These are phyloP conservation scores for Claviceps pazoutovae DNA, from an alignment of 2,329 filamentous ascomycete species.

Conservation along the genomic window DNA sequence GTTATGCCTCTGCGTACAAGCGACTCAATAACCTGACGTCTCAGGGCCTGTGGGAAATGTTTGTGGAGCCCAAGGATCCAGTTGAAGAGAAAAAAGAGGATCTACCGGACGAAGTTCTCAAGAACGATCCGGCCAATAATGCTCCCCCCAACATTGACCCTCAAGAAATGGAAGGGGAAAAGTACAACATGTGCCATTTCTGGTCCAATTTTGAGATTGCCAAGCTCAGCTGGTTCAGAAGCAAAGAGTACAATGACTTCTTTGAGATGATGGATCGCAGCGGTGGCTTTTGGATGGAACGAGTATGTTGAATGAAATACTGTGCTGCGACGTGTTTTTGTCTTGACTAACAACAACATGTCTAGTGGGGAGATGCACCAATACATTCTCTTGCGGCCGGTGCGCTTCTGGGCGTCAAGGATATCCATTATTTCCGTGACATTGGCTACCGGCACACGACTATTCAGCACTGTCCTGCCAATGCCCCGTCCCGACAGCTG, in stretches of 20 bases:
- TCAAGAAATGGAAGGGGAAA: slow-evolving; percentile 91
- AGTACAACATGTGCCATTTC: slow-evolving; percentile 99
- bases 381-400: slow-evolving; percentile 96
- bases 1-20: slow-evolving; percentile 97
- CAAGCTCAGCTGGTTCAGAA: slow-evolving; percentile 85
- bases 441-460: slow-evolving; percentile 97
- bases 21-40: slow-evolving; percentile 80
- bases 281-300: slow-evolving; percentile 98
- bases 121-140: slow-evolving; percentile 56
- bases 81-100: slow-evolving; percentile 49
- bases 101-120: slow-evolving; percentile 68
- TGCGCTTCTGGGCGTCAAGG: slow-evolving; percentile 61
- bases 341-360: slow-evolving; percentile 15
- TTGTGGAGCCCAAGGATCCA: slow-evolving; percentile 62
- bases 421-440: slow-evolving; percentile 98
- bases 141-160: slow-evolving; percentile 70
- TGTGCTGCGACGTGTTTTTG: not conserved
- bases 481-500: slow-evolving; percentile 79
- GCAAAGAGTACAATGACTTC: slow-evolving; percentile 94
- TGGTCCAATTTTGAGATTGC: slow-evolving; percentile 99
- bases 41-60: slow-evolving; percentile 97
- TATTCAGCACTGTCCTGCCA: slow-evolving; percentile 95
- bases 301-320: slow-evolving; percentile 40
- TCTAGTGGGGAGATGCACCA: slow-evolving; percentile 91
- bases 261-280: slow-evolving; percentile 98